These are phyloP conservation scores for Sapria himalayana DNA, from an alignment of 345 rosid genomes.

Conservation along the genomic window DNA sequence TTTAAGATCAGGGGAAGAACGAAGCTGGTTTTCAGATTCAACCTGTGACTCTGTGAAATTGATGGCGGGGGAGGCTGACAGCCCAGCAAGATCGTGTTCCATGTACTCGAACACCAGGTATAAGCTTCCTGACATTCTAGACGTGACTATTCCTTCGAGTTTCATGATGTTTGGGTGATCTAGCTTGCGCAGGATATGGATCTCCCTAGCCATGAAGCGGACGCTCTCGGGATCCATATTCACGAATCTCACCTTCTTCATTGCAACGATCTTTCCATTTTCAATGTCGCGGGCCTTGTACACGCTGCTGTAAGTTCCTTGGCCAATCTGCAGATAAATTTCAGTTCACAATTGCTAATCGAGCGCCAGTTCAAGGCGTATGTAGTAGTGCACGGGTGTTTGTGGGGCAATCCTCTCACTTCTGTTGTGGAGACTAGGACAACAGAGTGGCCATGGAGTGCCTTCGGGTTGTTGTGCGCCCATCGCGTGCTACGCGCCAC, in stretches of 20 bases:
- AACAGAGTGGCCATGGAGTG: no score
- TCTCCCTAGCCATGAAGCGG: slow-evolving; percentile 92
- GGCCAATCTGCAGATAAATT: slow-evolving; percentile 48
- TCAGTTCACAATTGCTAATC: no score
- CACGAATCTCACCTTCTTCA: slow-evolving; percentile 84
- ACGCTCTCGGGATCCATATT: slow-evolving; percentile 87
- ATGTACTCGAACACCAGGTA: slow-evolving; percentile 82
- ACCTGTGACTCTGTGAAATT: slow-evolving; percentile 79
- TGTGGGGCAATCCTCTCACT: no score
- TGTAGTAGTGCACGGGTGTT: no score
- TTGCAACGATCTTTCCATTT: slow-evolving; percentile 48
- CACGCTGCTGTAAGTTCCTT: slow-evolving; percentile 85
- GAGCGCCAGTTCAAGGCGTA: no score
- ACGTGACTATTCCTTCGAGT: slow-evolving; percentile 66
- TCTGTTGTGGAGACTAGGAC: no score
- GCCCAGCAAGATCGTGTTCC: slow-evolving; percentile 89
- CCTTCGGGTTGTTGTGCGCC: no score
- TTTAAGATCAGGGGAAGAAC: background rate
- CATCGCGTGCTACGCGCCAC: no score
- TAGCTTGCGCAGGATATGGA: slow-evolving; percentile 46
- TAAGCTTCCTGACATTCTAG: slow-evolving; percentile 54
- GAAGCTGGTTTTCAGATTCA: background rate
- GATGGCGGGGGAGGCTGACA: slow-evolving; percentile 49
- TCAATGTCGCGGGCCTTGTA: slow-evolving; percentile 61
- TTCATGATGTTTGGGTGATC: slow-evolving; percentile 83